Percentiles rank a stretch among this genome's conserved stretches.
These are phyloP conservation scores for Eucalyptus marginata DNA, from an alignment of 345 rosid genomes.

Conservation along the genomic window DNA sequence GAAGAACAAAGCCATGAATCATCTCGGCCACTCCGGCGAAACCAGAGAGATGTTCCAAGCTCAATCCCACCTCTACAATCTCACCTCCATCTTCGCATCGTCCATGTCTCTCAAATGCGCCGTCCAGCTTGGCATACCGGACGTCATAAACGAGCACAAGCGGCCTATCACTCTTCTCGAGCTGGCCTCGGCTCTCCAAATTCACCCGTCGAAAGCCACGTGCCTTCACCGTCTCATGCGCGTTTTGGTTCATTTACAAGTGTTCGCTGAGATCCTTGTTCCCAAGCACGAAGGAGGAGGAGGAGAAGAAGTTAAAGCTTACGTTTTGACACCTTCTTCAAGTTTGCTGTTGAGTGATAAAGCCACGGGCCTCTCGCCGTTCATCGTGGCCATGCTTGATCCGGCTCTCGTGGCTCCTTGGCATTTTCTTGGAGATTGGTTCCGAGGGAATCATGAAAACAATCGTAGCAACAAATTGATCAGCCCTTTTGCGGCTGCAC, in stretches of 20 bases:
- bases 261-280: constrained; percentile 3
- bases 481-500: constrained; percentile 13
- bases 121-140: constrained; percentile 28
- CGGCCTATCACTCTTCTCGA: constrained; percentile 23
- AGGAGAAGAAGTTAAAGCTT: constrained; percentile 3
- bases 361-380: constrained; percentile 14
- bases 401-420: constrained; percentile 11
- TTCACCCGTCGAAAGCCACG: constrained; percentile 10
- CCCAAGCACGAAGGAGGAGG: not conserved
- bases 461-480: not conserved
- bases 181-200: constrained; percentile 12
- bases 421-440: constrained; percentile 16
- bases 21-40: not conserved
- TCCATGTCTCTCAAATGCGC: constrained; percentile 41
- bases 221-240: constrained; percentile 26
- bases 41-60: constrained; percentile 13
- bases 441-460: not conserved
- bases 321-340: constrained; percentile 24
- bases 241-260: constrained; percentile 15
- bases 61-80: constrained; percentile 23
- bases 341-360: constrained; percentile 14
- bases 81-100: constrained; percentile 10
- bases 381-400: constrained; percentile 9
- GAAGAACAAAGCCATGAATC: not conserved
- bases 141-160: constrained; percentile 19